Evolutionary conservation across 176 grass and related monocot genomes (phyloP), one percentile per base, ranked within the genome.

Genomic region (Avena eriantha): DNA sequence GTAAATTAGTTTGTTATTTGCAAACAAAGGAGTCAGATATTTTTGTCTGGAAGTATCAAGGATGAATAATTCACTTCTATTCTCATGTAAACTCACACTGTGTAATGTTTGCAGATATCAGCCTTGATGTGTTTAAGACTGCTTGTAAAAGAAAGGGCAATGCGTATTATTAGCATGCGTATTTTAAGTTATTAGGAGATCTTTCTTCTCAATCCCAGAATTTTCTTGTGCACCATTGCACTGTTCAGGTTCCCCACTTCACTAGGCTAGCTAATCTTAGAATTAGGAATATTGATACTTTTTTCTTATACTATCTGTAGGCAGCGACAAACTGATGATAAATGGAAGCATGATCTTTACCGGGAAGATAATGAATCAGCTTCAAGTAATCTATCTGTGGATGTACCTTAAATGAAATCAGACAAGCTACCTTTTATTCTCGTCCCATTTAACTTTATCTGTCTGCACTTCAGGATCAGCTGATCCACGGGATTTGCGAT

Each of bases 321-420:
- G 94, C 97, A 90, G 86, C 97, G 97, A 0, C 97, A 96, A 88
- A 76, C 82, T 67, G 94, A 94, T 85, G 97, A 96, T 18, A 96
- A 91, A 90, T 99, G 97, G 97, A 99, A 96, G 76, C 94, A 96
- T 91, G 97, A 96, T 91, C 89, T 99, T 78, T 99, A 93, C 85
- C 84, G 90, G 67, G 85, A 92, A 80, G 81, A 90, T 12, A 63
- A 50, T 26, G 87, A 89, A 76, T 80, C 90, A 84, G 78, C 69
- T 89, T 96, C 87, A 91, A 93, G 97, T 99, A 57, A 68, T 61
- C 21, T 64, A 76, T 77, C 46, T 77, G 10, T 80, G 73, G 61
- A 73, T 90, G 36, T 73, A 87, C 54, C 15, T 54, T 77, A 36
- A 72, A 36, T 77, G 43, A 87, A 73, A 13, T 51, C 21, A 53